Base-by-base conservation (phyloP, 23 red algal genomes). In the Gracilaria domingensis region DNA sequence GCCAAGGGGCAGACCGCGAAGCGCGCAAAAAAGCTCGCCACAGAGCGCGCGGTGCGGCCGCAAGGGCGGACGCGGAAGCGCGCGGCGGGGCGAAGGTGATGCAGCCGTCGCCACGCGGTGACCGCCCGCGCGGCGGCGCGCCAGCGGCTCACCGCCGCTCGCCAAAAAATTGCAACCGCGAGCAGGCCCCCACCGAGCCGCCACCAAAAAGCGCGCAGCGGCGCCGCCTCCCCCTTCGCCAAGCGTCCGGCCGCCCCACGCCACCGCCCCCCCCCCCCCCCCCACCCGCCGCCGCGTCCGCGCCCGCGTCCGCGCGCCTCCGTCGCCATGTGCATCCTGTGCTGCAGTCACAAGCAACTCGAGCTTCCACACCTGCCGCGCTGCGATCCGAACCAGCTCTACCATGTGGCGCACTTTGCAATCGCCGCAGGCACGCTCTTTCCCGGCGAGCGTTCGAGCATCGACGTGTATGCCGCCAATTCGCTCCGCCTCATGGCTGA, bases 401-500 rank as follows among this genome's bases (percentile, higher is more conserved):
- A 81, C 33, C 77, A 81, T 56, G 77, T 81, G 14, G 77, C 77
- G 37, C 49, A 59, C 51, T 81, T 81, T 48, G 34, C 77, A 9
- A 49, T 81, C 8, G 18, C 47, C 4, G 12, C 37, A 9, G 44
- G 20, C 49, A 34, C 25, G 6, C 48, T 81, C 49, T 81, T 81
- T 49, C 77, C 77, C 21, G 77, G 77, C 32, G 77, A 81, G 56
- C 21, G 77, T 28, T 81, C 33, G 14, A 38, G 33, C 49, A 56
- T 56, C 45, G 51, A 61, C 48, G 77, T 81, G 32, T 81, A 56
- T 28, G 48, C 55, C 36, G 77, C 55, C 77, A 81, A 61, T 81
- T 56, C 77, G 51, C 55, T 81, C 49, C 77, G 56, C 26, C 77
- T 81, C 34, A 59, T 81, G 49, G 77, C 77, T 17, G 77, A 81